Base-by-base conservation (phyloP, 2,329 filamentous ascomycete genomes). In the Aspergillus thermomutatus region DNA sequence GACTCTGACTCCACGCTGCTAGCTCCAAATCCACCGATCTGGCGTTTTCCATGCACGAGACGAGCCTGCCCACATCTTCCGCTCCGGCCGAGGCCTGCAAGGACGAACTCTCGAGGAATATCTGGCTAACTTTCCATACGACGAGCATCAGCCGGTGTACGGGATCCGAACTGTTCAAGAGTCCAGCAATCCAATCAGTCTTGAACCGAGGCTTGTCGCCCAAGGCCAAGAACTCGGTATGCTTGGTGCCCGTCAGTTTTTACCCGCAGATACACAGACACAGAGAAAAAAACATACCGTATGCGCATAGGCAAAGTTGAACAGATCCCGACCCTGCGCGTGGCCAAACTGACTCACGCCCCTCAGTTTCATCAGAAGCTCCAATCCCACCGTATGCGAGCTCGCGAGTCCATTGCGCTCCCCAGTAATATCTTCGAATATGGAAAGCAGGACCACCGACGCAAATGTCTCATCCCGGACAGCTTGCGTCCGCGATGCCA, bases 361-460 rank as follows among this genome's bases (percentile, higher is more conserved):
- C 53, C 72, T 64, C 25, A 74, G 52, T 52, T 69, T 71, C 64
- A 69, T 69, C 37, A 75, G 55, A 5, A 72, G 60, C 46, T 73
- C 71, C 52, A 75, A 68, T 1, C 72, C 72, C 7, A 66, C 68
- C 3, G 69, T 70, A 59, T 75, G 72, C 7, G 72, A 73, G 55
- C 72, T 73, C 2, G 63, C 58, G 25, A 75, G 57, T 4, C 70
- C 68, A 54, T 69, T 70, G 1, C 73, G 63, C 51, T 75, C 72
- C 5, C 72, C 72, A 1, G 66, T 66, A 21, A 75, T 73, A 58
- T 75, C 73, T 52, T 77, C 75, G 56, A 72, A 77, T 3, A 75
- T 48, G 8, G 71, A 69, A 2, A 76, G 57, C 19, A 76, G 52
- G 7, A 75, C 66, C 40, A 76, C 66, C 1, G 73, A 66, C 17